These are phyloP conservation scores for Hemileia vastatrix DNA, from an alignment of 1,284 basidiomycete species.

Conservation along the genomic window DNA sequence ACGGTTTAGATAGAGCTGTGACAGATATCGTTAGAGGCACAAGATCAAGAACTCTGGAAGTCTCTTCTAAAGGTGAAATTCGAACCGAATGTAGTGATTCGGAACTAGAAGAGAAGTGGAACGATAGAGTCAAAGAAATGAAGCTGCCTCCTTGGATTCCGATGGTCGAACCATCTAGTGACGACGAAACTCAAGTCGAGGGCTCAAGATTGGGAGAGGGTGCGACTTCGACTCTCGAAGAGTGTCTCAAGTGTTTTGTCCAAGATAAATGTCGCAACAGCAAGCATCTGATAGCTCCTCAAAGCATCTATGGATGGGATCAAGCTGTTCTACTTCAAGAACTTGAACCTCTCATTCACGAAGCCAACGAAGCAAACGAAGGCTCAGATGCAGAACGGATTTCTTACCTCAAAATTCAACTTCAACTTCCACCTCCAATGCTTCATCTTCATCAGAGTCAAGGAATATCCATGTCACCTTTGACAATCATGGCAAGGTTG, in stretches of 20 bases:
- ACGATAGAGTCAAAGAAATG: not conserved
- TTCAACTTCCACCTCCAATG: not conserved
- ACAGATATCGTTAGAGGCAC: not conserved
- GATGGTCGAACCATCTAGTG: too few relatives aligned
- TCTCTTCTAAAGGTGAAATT: not conserved
- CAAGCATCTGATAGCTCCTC: not conserved
- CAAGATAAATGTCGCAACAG: not conserved
- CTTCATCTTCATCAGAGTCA: too few relatives aligned
- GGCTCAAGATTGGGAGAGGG: too few relatives aligned
- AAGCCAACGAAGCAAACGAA: not conserved
- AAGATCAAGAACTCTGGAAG: not conserved
- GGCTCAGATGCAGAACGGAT: too few relatives aligned
- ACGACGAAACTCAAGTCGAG: too few relatives aligned
- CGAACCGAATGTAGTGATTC: not conserved
- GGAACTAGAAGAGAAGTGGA: not conserved
- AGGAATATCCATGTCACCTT: too few relatives aligned
- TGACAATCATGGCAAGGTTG: not conserved
- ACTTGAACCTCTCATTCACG: not conserved
- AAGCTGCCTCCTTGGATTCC: not conserved
- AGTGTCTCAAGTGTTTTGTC: not conserved
- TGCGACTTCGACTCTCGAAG: not conserved
- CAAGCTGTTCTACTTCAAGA: not conserved
- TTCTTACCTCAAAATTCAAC: not conserved
- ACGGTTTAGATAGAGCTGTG: not conserved
- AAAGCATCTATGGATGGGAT: not conserved